Base-by-base conservation (phyloP, 352 stramenopile species). In the Phytopythium delawarense region DNA sequence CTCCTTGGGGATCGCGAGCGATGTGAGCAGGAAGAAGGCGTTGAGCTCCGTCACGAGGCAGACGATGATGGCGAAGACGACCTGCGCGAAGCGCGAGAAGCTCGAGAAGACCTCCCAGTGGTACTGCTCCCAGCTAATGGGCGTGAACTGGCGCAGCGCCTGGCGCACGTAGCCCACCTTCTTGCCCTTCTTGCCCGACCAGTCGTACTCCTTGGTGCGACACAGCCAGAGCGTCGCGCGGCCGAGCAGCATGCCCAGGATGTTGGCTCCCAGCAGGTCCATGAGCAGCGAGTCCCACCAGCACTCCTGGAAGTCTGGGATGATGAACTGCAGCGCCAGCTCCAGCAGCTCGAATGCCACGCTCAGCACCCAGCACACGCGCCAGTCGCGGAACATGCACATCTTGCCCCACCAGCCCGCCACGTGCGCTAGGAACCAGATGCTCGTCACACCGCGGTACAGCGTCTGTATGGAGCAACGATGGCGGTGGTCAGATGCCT, bases 251-350 rank as follows among this genome's bases (percentile, higher is more conserved):
- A 97, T 97, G 37, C 92, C 92, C 16, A 97, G 59, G 54, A 98
- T 71, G 67, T 98, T 98, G 11, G 92, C 94, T 11, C 92, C 92
- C 30, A 98, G 75, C 23, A 97, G 64, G 67, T 98, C 92, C 65
- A 97, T 78, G 40, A 98, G 79, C 25, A 98, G 62, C 45, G 91
- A 97, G 65, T 98, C 92, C 92, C 92, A 98, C 90, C 91, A 98
- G 72, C 92, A 98, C 71, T 98, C 92, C 63, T 97, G 87, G 64
- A 98, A 98, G 66, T 98, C 91, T 0, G 92, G 85, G 50, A 96
- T 95, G 35, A 97, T 75, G 73, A 95, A 96, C 63, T 96, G 83
- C 20, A 96, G 70, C 16, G 88, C 78, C 18, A 96, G 75, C 60
- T 98, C 92, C 25, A 98, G 69, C 30, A 94, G 69, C 74, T 98